Base-by-base conservation (phyloP, 164 flowering plant genomes). In the Berberis vulgaris region DNA sequence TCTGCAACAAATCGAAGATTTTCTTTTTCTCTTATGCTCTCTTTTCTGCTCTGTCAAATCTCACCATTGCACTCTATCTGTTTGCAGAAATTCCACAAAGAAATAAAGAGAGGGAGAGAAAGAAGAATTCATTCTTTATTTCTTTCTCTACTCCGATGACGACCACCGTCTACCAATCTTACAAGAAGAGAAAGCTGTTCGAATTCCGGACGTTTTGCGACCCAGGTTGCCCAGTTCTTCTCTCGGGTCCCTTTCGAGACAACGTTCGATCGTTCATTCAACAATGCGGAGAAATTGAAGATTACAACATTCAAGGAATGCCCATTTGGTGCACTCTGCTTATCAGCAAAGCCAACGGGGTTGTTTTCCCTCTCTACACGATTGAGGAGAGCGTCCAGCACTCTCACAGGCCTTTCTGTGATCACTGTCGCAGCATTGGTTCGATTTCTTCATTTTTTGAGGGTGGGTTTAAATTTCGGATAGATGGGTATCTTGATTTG, bases 361-460 rank as follows among this genome's bases (percentile, higher is more conserved):
- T 74, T 6, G 77, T 83, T 4, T 54, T 90, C 59, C 96, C 97
- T 11, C 79, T 93, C 1, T 91, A 85, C 68, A 83, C 81, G 40
- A 69, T 93, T 44, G 89, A 88, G 68, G 98, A 90, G 53, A 45
- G 58, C 56, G 94, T 83, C 40, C 66, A 72, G 46, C 41, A 60
- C 65, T 83, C 89, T 6, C 7, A 40, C 0, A 26, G 41, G 2
- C 94, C 97, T 12, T 83, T 69, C 66, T 93, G 98, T 59, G 93
- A 88, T 70, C 85, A 82, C 61, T 90, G 97, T 74, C 76, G 93
- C 5, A 81, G 84, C 64, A 58, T 78, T 13, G 97, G 97, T 41
- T 59, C 6, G 13, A 13, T 45, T 41, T 49, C 44, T n/a, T 42
- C 47, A 6, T 11, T 43, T 39, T 10, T 56, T 40, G 40, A 56